Evolutionary conservation across 2,329 filamentous ascomycete species (phyloP).

Genomic region (Alternaria sp.): DNA sequence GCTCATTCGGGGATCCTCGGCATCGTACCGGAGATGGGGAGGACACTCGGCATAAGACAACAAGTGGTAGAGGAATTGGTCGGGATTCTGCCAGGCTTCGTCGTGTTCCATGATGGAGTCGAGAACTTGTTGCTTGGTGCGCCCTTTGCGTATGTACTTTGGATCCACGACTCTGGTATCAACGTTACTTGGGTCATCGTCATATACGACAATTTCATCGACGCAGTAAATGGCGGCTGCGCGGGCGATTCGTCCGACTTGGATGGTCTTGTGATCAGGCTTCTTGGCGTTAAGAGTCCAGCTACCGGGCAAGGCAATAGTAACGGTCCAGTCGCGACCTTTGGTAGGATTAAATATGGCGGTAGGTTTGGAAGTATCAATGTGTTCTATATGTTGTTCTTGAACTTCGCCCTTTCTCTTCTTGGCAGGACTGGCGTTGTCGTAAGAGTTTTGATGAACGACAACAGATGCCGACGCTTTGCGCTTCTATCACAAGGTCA

Average conservation of each 20-base stretch:
- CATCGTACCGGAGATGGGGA: conserved; percentile 68
- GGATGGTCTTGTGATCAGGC: conserved; percentile 76
- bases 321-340: conserved; percentile 76
- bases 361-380: conserved; percentile 71
- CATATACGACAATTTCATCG: conserved; percentile 84
- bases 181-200: conserved; percentile 66
- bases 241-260: conserved; percentile 79
- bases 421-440: conserved; percentile 21
- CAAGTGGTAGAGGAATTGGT: conserved; percentile 80
- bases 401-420: conserved; percentile 26
- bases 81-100: conserved; percentile 72
- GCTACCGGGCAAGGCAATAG: conserved; percentile 79
- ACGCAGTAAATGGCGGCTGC: conserved; percentile 83
- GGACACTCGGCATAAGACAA: conserved; percentile 85
- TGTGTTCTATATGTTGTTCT: conserved; percentile 17
- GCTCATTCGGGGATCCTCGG: conserved; percentile 60
- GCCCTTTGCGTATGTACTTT: conserved; percentile 30
- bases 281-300: conserved; percentile 71
- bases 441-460: conserved; percentile 23
- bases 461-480: conserved; percentile 31
- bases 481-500: conserved; percentile 28
- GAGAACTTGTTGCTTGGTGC: conserved; percentile 54
- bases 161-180: conserved; percentile 31
- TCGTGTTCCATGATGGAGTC: conserved; percentile 51
- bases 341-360: conserved; percentile 71